A percentile compares a stretch with the other conserved stretches of the same genome.
These are phyloP conservation scores for Myxozyma nipponensis DNA, from an alignment of 805 yeast genomes.

Conservation along the genomic window DNA sequence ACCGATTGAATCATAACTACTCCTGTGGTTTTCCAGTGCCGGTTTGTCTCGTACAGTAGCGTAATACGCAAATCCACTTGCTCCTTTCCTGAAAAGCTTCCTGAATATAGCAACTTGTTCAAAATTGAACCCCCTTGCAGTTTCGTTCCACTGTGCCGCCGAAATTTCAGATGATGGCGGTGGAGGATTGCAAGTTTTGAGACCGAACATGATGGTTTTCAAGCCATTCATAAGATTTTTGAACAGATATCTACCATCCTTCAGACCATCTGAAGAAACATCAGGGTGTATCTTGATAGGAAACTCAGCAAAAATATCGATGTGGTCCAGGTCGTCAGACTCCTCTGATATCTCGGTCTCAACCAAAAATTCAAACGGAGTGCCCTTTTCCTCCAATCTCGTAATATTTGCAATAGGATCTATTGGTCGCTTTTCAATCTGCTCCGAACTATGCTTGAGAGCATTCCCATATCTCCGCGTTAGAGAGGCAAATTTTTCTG, in stretches of 20 bases:
- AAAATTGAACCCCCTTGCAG: slow-evolving; percentile 74
- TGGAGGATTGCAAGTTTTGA: slow-evolving; percentile 86
- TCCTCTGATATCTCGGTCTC: slow-evolving; percentile 6
- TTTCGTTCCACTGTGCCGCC: slow-evolving; percentile 70
- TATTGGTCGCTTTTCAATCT: slow-evolving; percentile 23
- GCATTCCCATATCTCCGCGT: slow-evolving; percentile 58
- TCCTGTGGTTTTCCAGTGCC: slow-evolving; percentile 34
- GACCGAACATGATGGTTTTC: slow-evolving; percentile 82
- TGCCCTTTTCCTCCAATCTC: slow-evolving; percentile 25
- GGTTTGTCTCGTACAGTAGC: slow-evolving; percentile 42
- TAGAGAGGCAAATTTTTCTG: slow-evolving; percentile 70
- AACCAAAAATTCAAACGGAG: slow-evolving; percentile 27
- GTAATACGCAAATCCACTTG: slow-evolving; percentile 74
- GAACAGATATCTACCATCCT: slow-evolving; percentile 80
- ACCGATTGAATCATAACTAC: slow-evolving; percentile 56
- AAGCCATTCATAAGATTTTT: slow-evolving; percentile 84
- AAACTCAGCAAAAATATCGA: slow-evolving; percentile 41
- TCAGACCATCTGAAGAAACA: slow-evolving; percentile 51
- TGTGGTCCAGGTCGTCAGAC: slow-evolving; percentile 38
- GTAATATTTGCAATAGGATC: slow-evolving; percentile 23
- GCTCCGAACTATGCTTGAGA: slow-evolving; percentile 16
- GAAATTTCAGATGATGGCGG: slow-evolving; percentile 50
- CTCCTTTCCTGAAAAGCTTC: slow-evolving; percentile 76
- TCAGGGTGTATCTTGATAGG: slow-evolving; percentile 61
- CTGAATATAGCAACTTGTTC: slow-evolving; percentile 81